Percentiles rank a stretch among this genome's conserved stretches.
Evolutionary conservation across 2,329 filamentous ascomycete species (phyloP).

Genomic region (Dactylellina sp.): DNA sequence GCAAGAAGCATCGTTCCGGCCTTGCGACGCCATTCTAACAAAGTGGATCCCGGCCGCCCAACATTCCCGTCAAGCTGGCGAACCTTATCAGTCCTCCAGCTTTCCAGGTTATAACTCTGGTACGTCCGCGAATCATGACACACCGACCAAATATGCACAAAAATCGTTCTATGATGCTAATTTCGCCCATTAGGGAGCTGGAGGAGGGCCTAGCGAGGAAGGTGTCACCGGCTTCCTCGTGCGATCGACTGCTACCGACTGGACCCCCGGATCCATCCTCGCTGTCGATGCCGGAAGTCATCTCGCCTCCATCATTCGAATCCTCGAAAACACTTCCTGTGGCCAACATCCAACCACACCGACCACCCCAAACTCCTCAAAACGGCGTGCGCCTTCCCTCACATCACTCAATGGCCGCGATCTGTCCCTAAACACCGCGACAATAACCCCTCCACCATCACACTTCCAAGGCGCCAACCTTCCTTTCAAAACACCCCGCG

Average conservation of each 20-base stretch:
- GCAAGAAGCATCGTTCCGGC: constrained; percentile 1
- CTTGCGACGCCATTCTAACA: constrained; percentile 7
- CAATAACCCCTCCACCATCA: constrained; percentile 25
- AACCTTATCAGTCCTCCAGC: constrained; percentile 53
- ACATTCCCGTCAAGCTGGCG: constrained; percentile 56
- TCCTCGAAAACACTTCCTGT: constrained; percentile 73
- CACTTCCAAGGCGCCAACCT: constrained; percentile 76
- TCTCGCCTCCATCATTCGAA: constrained; percentile 82
- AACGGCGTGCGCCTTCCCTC: constrained; percentile 24
- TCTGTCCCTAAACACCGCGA: constrained; percentile 21
- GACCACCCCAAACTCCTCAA: constrained; percentile 55
- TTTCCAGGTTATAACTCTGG: constrained; percentile 57
- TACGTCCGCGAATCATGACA: constrained; percentile 25
- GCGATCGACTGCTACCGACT: constrained; percentile 80
- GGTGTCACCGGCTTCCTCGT: constrained; percentile 91
- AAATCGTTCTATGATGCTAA: constrained; percentile 1
- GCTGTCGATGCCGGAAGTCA: constrained; percentile 96
- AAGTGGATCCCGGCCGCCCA: constrained; percentile 48
- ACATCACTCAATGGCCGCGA: constrained; percentile 21
- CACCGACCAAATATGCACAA: constrained; percentile 15
- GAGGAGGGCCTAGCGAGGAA: constrained; percentile 88
- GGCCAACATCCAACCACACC: constrained; percentile 58
- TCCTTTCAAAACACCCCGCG: constrained; percentile 73
- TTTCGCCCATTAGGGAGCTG: too few species aligned
- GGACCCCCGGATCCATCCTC: constrained; percentile 83